Evolutionary conservation across 2,329 filamentous ascomycete genomes (phyloP).

Genomic region (Ceratocystis ficicola): DNA sequence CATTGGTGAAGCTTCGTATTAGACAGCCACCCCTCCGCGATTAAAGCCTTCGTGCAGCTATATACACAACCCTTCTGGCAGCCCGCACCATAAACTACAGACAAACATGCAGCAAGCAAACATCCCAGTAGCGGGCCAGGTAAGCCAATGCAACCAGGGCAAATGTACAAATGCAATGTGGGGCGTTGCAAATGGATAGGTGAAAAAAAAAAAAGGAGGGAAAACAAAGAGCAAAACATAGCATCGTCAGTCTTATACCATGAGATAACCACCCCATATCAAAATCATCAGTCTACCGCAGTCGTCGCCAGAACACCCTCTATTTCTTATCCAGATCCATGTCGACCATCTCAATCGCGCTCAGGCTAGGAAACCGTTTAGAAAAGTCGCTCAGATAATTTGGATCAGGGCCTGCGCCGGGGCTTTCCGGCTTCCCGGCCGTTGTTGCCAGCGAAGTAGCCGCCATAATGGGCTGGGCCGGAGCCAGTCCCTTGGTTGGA

Average conservation of each 20-base stretch:
- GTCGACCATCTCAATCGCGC: conserved; percentile 80
- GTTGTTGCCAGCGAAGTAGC: conserved; percentile 27
- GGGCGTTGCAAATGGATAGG: neutral
- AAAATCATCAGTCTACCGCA: neutral
- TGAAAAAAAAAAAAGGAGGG: neutral
- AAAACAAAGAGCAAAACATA: conserved; percentile 9
- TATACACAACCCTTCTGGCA: neutral
- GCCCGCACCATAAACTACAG: neutral
- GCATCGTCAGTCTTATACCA: neutral
- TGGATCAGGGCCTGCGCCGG: conserved; percentile 43
- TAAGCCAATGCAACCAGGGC: no score
- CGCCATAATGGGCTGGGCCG: conserved; percentile 32
- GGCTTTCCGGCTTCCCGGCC: no score
- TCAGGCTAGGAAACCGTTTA: conserved; percentile 75
- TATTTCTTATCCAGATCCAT: conserved; percentile 38
- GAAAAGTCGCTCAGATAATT: conserved; percentile 62
- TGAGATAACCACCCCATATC: neutral
- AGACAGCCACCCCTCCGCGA: neutral
- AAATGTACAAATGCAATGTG: neutral
- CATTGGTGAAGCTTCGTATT: neutral
- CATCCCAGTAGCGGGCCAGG: no score
- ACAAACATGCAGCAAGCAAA: no score
- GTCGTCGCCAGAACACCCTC: neutral
- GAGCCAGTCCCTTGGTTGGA: conserved; percentile 27
- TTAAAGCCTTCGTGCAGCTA: neutral